phyloP scores from a whole-genome alignment of 345 rosid genomes.

The Brassica incana region DNA sequence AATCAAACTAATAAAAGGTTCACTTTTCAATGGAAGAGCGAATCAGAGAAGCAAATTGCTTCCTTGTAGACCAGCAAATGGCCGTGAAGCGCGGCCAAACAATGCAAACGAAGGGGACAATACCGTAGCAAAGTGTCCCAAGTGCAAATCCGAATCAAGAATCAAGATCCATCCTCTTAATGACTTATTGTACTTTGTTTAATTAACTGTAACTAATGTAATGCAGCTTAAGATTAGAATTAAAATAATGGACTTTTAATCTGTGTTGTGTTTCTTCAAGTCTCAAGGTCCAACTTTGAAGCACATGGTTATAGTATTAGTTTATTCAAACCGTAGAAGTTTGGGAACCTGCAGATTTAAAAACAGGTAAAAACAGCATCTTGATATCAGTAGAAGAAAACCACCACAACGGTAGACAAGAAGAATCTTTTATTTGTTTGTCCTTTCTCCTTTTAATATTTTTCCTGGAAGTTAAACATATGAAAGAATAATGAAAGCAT shows the following conservation, averaged over 20 bases:
- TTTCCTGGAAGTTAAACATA: constrained; percentile 13
- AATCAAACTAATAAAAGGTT: constrained; percentile 22
- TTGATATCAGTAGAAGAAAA: constrained; percentile 65
- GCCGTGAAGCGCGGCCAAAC: constrained; percentile 31
- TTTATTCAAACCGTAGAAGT: constrained; percentile 52
- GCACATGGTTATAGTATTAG: constrained; percentile 30
- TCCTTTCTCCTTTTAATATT: constrained; percentile 41
- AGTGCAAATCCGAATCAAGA: constrained; percentile 48
- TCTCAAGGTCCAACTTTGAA: constrained; percentile 67
- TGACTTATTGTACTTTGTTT: constrained; percentile 19
- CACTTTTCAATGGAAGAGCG: constrained; percentile 26
- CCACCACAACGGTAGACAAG: constrained; percentile 75
- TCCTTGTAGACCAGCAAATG: constrained; percentile 32
- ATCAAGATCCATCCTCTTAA: constrained; percentile 37
- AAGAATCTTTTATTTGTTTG: constrained; percentile 56
- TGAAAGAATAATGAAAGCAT: constrained; percentile 47
- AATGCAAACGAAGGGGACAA: constrained; percentile 35
- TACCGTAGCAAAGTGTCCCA: constrained; percentile 34
- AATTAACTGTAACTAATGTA: constrained; percentile 18
- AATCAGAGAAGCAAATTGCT: constrained; percentile 29
- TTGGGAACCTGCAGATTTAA: constrained; percentile 59
- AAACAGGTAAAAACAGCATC: constrained; percentile 70
- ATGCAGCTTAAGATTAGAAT: constrained; percentile 17
- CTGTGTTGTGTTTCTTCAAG: constrained; percentile 37
- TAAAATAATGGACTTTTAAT: constrained; percentile 6